These are phyloP conservation scores for Gastrolobium bilobum DNA, from an alignment of 306 rosid genomes.

Conservation along the genomic window DNA sequence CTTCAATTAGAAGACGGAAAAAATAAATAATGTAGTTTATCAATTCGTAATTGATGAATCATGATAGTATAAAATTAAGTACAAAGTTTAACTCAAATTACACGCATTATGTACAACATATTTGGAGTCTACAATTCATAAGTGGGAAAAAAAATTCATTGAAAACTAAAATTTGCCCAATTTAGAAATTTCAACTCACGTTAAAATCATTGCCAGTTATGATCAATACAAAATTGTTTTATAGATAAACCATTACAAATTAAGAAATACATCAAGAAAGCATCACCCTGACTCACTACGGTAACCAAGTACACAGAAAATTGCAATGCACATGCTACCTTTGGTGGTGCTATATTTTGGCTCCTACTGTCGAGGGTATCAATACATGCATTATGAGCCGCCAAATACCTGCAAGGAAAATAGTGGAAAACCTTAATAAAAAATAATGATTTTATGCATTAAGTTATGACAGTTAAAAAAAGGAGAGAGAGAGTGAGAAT, in stretches of 20 bases:
- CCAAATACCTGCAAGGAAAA: slow-evolving; percentile 75
- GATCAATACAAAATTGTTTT: neutral
- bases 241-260: slow-evolving; percentile 6
- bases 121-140: neutral
- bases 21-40: neutral
- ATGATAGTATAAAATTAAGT: neutral
- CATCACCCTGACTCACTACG: neutral
- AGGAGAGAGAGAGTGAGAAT: neutral
- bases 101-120: neutral
- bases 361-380: neutral
- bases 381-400: slow-evolving; percentile 53
- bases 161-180: neutral
- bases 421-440: slow-evolving; percentile 10
- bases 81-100: neutral
- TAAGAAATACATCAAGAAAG: slow-evolving; percentile 37
- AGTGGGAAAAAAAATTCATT: neutral
- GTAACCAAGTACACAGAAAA: neutral
- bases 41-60: neutral
- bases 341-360: neutral
- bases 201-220: neutral
- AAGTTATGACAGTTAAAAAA: neutral
- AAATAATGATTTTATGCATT: slow-evolving; percentile 11
- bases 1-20: too few relatives aligned
- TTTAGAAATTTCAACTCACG: slow-evolving; percentile 26
- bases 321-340: neutral